A percentile compares a stretch with the other conserved stretches of the same genome.
Evolutionary conservation across 768 basidiomycete genomes (phyloP).

Genomic region (Boletus coccyginus): DNA sequence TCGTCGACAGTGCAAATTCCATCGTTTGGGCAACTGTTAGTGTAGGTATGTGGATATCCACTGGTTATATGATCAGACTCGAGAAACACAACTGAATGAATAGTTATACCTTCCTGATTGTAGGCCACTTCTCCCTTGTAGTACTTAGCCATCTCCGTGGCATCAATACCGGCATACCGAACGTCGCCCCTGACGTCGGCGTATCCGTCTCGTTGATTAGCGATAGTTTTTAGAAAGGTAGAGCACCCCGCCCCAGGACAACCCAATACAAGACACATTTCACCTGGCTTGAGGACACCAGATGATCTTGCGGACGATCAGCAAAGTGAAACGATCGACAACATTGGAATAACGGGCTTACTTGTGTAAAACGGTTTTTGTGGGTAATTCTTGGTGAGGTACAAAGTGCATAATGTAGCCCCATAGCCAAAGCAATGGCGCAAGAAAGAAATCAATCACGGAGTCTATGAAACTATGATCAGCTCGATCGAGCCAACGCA

Average conservation of each 20-base stretch:
- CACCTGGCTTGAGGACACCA: conserved; percentile 70
- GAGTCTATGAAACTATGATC: conserved; percentile 39
- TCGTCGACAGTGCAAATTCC: conserved; percentile 66
- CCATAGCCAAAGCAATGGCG: conserved; percentile 50
- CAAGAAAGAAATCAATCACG: conserved; percentile 49
- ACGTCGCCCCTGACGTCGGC: conserved; percentile 66
- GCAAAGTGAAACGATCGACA: neutral
- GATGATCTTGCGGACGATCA: conserved; percentile 44
- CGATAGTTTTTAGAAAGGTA: conserved; percentile 81
- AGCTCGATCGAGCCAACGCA: neutral
- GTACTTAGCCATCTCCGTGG: conserved; percentile 68
- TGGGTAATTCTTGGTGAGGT: conserved; percentile 35
- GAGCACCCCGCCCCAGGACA: conserved; percentile 84
- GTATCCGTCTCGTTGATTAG: conserved; percentile 71
- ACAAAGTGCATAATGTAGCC: conserved; percentile 39
- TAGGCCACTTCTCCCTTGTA: conserved; percentile 82
- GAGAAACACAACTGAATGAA: neutral
- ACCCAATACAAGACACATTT: conserved; percentile 86
- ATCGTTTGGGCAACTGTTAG: conserved; percentile 80
- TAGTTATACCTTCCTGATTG: conserved; percentile 61
- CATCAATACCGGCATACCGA: conserved; percentile 77
- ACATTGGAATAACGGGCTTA: conserved; percentile 24
- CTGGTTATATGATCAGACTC: conserved; percentile 33
- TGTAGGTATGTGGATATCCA: conserved; percentile 80
- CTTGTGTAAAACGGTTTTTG: conserved; percentile 60